Conservation (phyloP, 768 basidiomycete species). For the Suillus paluster region DNA sequence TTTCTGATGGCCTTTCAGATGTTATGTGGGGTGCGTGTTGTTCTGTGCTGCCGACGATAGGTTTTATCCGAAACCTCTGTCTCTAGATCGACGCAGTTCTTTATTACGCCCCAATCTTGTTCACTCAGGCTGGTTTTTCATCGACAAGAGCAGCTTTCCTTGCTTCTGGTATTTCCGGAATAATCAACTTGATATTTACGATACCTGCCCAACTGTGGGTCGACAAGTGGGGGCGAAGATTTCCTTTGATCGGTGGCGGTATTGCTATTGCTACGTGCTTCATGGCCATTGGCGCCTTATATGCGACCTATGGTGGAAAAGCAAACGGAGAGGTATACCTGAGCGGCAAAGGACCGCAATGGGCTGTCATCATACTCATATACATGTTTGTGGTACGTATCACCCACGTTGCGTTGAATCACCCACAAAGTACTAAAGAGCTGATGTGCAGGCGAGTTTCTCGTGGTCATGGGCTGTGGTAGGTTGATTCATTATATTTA, state of each 20-base stretch:
- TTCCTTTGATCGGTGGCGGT: constrained; percentile 48
- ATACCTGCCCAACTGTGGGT: constrained; percentile 42
- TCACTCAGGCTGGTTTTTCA: constrained; percentile 54
- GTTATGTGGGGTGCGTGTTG: constrained; percentile 32
- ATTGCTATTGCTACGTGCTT: constrained; percentile 41
- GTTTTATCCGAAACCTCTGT: neutral
- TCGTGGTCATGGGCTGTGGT: constrained; percentile 1
- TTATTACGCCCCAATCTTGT: constrained; percentile 52
- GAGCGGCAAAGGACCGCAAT: constrained; percentile 29
- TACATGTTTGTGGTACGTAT: constrained; percentile 46
- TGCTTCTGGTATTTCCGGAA: constrained; percentile 53
- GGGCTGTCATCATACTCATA: constrained; percentile 49
- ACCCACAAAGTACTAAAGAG: neutral
- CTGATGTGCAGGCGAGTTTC: neutral
- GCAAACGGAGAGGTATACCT: constrained; percentile 27
- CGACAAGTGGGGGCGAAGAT: constrained; percentile 42
- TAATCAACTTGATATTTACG: constrained; percentile 45
- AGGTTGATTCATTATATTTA: neutral
- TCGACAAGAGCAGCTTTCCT: constrained; percentile 51
- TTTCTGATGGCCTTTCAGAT: constrained; percentile 51
- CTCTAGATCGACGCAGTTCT: constrained; percentile 31
- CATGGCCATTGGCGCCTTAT: constrained; percentile 48
- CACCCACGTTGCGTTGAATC: neutral
- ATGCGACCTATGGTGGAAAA: constrained; percentile 43
- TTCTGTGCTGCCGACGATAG: neutral